Evolutionary conservation across 495 filamentous ascomycete species (phyloP), one percentile per base, ranked within the genome.

Genomic region (Hypoxylon fragiforme): DNA sequence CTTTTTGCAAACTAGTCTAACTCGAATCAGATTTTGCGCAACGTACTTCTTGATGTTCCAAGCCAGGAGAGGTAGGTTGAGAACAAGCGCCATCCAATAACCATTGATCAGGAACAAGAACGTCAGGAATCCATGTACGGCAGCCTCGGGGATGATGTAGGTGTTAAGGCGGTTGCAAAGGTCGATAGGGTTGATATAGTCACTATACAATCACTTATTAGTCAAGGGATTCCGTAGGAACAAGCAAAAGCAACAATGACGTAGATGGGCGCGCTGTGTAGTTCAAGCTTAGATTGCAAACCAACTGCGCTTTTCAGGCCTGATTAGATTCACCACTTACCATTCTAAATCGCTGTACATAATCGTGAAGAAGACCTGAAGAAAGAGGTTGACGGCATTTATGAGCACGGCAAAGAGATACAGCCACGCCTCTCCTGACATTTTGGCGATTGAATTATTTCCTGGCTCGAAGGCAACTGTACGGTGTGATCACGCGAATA

Each of bases 161-260:
- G 91, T 91, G 79, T 99, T 99, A 58, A 99, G 89, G 62, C 95
- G 89, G 86, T 99, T 99, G 87, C 95, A 99, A 59, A 99, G 92
- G 69, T 99, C 95, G 80, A 97, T 97, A 12, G 95, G 95, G 78
- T 99, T 99, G 79, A 99, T 97, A 77, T 99, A 99, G 77, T 99
- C 95, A 77, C 92, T 96, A 64, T 36, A 26, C 7, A 24, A 35
- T 19, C 6, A 43, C 16, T 20, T 34, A 44, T 68, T 60, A 72
- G 66, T 64, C 44, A 37, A 44, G 19, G 8, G 11, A 28, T 9
- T 11, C 34, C 34, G 0, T 1, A 32, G 46, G 32, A 43, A 18
- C n/a, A 35, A 9, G 44, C 19, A 38, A 39, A 6, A 36, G 42
- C 45, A 45, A 51, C 36, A 53, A 63, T 63, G 60, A 66, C 63